Percentiles rank a stretch among this genome's conserved stretches.
Conservation (phyloP, 2,329 filamentous ascomycete species). For the Aspergillus sp. region DNA sequence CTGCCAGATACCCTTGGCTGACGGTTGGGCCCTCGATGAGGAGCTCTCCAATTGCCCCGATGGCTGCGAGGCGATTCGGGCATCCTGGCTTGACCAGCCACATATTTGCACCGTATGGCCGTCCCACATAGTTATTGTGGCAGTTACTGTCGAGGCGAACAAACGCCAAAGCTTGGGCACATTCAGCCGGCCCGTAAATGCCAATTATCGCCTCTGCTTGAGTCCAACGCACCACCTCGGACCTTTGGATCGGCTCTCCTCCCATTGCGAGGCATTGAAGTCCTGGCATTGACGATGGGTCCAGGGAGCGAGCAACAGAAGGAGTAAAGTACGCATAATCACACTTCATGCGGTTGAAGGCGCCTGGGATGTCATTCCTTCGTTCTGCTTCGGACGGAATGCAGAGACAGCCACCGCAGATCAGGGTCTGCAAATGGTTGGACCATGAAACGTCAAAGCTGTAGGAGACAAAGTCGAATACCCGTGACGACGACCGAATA, state of each 20-base stretch:
- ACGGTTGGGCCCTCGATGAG: conserved; percentile 5
- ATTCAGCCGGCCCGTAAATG: conserved; percentile 6
- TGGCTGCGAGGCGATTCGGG: conserved; percentile 3
- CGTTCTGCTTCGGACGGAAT: conserved; percentile 8
- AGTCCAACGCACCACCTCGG: conserved; percentile 5
- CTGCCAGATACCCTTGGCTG: neutral
- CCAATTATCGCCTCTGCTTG: neutral
- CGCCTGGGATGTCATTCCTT: conserved; percentile 1
- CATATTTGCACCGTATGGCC: neutral
- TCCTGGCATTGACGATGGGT: conserved; percentile 19
- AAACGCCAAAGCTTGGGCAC: conserved; percentile 1
- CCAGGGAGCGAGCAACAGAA: conserved; percentile 11
- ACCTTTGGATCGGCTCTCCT: conserved; percentile 23
- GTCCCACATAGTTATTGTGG: neutral
- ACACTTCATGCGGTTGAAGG: conserved; percentile 4
- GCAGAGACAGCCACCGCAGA: conserved; percentile 9
- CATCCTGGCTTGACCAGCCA: conserved; percentile 6
- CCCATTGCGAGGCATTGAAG: conserved; percentile 31
- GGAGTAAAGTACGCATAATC: conserved; percentile 11
- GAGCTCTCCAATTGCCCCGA: conserved; percentile 6
- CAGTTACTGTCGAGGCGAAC: neutral
- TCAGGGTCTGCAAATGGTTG: conserved; percentile 6
- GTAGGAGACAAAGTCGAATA: conserved; percentile 34
- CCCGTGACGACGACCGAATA: conserved; percentile 5
- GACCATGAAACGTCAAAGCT: conserved; percentile 16